These are phyloP conservation scores for Leucogyrophana mollusca DNA, from an alignment of 768 basidiomycete genomes.

Conservation along the genomic window DNA sequence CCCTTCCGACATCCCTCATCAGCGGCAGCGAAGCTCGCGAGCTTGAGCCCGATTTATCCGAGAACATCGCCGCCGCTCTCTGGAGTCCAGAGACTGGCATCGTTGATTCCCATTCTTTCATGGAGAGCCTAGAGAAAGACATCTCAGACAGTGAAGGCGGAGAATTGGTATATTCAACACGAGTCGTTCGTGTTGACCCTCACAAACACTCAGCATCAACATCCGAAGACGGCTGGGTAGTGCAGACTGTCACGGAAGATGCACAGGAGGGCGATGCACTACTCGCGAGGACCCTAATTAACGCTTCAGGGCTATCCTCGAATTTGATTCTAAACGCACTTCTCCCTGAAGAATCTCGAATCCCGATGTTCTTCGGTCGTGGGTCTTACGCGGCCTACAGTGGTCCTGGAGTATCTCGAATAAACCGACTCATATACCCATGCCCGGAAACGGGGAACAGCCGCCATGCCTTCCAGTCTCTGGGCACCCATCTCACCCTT, in stretches of 20 bases:
- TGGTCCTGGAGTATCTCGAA: slow-evolving; percentile 67
- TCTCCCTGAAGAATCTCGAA: slow-evolving; percentile 50
- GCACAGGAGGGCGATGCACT: slow-evolving; percentile 57
- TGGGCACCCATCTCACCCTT: slow-evolving; percentile 91
- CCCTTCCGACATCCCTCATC: slow-evolving; percentile 67
- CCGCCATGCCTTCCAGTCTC: slow-evolving; percentile 70
- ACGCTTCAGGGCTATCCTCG: slow-evolving; percentile 76
- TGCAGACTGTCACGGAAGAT: slow-evolving; percentile 69
- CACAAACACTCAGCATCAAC: slow-evolving; percentile 33
- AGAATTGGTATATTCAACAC: slow-evolving; percentile 74
- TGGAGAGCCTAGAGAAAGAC: slow-evolving; percentile 82
- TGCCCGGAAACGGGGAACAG: slow-evolving; percentile 68
- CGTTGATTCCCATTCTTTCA: slow-evolving; percentile 80
- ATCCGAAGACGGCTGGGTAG: slow-evolving; percentile 78
- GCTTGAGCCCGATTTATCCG: slow-evolving; percentile 82
- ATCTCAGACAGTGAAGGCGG: slow-evolving; percentile 68
- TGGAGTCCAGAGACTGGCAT: slow-evolving; percentile 90
- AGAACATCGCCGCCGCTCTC: slow-evolving; percentile 67
- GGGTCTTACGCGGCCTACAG: slow-evolving; percentile 89
- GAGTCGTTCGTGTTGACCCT: slow-evolving; percentile 84
- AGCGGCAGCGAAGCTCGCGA: slow-evolving; percentile 62
- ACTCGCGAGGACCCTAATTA: slow-evolving; percentile 74
- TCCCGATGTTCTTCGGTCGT: slow-evolving; percentile 78
- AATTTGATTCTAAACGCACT: slow-evolving; percentile 71
- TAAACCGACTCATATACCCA: slow-evolving; percentile 87